These are phyloP conservation scores for Apiospora marii DNA, from an alignment of 2,329 filamentous ascomycete species.

Conservation along the genomic window DNA sequence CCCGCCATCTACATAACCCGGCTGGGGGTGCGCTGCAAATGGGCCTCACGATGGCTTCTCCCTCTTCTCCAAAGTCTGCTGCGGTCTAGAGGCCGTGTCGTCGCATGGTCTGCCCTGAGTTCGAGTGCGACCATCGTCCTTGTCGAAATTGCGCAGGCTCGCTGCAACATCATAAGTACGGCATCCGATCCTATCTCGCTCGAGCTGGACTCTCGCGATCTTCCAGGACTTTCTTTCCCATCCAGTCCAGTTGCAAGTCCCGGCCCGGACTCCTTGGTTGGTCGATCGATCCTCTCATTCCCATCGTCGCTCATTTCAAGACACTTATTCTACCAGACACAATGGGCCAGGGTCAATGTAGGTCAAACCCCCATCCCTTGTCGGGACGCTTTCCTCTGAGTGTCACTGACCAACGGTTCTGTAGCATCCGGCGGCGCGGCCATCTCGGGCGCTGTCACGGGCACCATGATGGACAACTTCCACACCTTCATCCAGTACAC, in stretches of 20 bases:
- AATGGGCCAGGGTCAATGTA: conserved; percentile 18
- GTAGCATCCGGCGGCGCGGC: not conserved
- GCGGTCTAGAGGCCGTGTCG: not conserved
- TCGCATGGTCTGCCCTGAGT: not conserved
- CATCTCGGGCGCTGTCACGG: not conserved
- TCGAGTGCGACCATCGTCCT: not conserved
- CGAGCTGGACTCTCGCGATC: not conserved
- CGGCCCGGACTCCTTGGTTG: not conserved
- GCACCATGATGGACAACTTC: conserved; percentile 31
- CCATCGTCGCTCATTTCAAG: too few relatives aligned
- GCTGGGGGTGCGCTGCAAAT: not conserved
- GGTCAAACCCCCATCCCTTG: not conserved
- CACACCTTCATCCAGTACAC: conserved; percentile 34
- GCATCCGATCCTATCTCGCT: not conserved
- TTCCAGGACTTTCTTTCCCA: not conserved
- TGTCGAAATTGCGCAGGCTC: not conserved
- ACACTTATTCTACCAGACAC: not conserved
- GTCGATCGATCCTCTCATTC: too few relatives aligned
- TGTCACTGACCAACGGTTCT: not conserved
- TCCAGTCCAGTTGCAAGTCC: not conserved
- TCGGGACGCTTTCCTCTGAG: too few relatives aligned
- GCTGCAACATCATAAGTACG: conserved; percentile 3
- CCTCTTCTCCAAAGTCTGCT: not conserved
- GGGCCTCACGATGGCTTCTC: not conserved
- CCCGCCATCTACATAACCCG: not conserved